These are phyloP conservation scores for Xylaria sp. DNA, from an alignment of 2,329 filamentous ascomycete species.

Conservation along the genomic window DNA sequence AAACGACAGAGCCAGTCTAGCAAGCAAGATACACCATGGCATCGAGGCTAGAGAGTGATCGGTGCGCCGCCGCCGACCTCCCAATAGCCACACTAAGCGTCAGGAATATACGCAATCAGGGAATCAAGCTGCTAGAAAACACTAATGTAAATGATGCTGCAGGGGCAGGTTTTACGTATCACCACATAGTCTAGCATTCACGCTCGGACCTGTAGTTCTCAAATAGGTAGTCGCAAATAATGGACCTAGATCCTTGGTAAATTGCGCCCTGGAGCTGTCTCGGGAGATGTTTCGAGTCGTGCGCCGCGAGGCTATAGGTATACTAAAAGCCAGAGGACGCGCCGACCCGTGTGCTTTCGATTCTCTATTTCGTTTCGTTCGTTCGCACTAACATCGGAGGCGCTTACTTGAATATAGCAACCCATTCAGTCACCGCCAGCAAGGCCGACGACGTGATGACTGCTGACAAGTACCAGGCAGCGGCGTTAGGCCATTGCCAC, in stretches of 20 bases:
- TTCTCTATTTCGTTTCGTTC: background rate
- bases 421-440: constrained; percentile 10
- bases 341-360: constrained; percentile 5
- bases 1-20: constrained; percentile 10
- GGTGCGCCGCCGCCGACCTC: background rate
- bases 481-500: constrained; percentile 46
- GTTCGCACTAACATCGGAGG: constrained; percentile 1
- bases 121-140: constrained; percentile 3
- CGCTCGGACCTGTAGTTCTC: constrained; percentile 20
- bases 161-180: constrained; percentile 13
- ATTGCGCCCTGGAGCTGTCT: background rate
- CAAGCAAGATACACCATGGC: constrained; percentile 14
- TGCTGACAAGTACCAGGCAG: constrained; percentile 42
- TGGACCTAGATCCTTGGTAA: constrained; percentile 17
- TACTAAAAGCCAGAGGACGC: background rate
- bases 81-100: constrained; percentile 5
- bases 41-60: background rate
- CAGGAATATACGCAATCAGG: background rate
- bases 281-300: constrained; percentile 18
- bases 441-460: constrained; percentile 40
- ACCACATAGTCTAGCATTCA: constrained; percentile 1
- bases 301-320: constrained; percentile 11
- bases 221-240: constrained; percentile 16
- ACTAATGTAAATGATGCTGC: constrained; percentile 16
- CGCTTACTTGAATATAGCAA: background rate